Evolutionary conservation across 257 asterid genomes (phyloP).

Genomic region (Primulina tabacum): DNA sequence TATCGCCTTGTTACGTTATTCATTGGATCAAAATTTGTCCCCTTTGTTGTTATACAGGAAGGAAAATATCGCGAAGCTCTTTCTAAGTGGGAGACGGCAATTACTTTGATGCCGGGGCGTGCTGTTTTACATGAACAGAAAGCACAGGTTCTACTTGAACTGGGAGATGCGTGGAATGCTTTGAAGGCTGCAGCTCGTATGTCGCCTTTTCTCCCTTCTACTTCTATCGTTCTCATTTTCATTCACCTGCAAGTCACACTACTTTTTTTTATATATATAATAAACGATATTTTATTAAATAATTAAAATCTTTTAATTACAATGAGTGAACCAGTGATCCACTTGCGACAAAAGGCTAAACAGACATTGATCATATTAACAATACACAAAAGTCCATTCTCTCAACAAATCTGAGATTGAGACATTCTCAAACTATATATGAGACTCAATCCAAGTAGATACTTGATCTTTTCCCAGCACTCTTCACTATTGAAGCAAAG

Average conservation of each 20-base stretch:
- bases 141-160: slow-evolving; percentile 85
- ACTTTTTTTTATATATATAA: too few species aligned
- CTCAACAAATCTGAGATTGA: too few species aligned
- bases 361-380: too few species aligned
- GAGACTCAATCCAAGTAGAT: too few species aligned
- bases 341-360: too few species aligned
- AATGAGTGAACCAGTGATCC: too few species aligned
- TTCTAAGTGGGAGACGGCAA: slow-evolving; percentile 87
- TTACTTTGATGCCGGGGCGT: slow-evolving; percentile 60
- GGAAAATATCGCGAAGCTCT: slow-evolving; percentile 79
- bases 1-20: slow-evolving; percentile 10
- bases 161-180: slow-evolving; percentile 86
- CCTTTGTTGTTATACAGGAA: slow-evolving; percentile 43
- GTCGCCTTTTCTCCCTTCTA: slow-evolving; percentile 27
- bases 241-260: slow-evolving; percentile 2
- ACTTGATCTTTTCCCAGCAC: too few species aligned
- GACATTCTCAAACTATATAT: too few species aligned
- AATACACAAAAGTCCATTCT: too few species aligned
- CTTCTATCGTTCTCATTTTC: neutral
- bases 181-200: slow-evolving; percentile 77
- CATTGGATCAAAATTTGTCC: neutral
- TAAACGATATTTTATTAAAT: too few species aligned
- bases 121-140: slow-evolving; percentile 86
- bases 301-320: too few species aligned
- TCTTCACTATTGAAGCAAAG: neutral